Conservation (phyloP, 176 grass and related monocot species). For the barley (Hordeum vulgare) region DNA sequence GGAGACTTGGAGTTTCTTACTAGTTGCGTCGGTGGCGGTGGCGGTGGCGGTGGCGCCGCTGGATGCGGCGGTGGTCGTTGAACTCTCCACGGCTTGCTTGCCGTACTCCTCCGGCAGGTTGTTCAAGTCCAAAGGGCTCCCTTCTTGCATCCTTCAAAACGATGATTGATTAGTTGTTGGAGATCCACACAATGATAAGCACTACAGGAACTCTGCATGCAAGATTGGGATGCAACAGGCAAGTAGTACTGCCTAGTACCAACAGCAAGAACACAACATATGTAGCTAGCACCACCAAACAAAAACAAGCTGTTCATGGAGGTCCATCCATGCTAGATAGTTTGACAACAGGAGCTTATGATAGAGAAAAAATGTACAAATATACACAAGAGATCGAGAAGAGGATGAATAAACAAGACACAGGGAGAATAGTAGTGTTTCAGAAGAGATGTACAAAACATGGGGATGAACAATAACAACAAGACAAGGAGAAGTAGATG, state of each 20-base stretch:
- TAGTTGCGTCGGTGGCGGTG: conserved; percentile 15
- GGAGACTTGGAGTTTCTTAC: conserved; percentile 15
- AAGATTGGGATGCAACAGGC: conserved; percentile 10
- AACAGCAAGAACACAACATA: background rate
- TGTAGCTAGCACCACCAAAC: background rate
- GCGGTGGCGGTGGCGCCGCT: conserved; percentile 19
- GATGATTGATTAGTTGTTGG: background rate
- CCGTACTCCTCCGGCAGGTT: conserved; percentile 90
- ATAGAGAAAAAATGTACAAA: background rate
- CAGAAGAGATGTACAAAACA: conserved; percentile 39
- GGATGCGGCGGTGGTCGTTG: conserved; percentile 73
- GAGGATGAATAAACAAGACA: background rate
- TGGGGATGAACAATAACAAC: conserved; percentile 44
- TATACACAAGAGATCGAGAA: background rate
- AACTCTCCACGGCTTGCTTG: conserved; percentile 88
- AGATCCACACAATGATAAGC: conserved; percentile 14
- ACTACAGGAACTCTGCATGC: background rate
- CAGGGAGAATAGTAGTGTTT: conserved; percentile 12
- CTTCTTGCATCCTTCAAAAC: conserved; percentile 78
- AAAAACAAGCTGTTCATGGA: conserved; percentile 12
- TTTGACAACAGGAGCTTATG: background rate
- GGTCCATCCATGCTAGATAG: background rate
- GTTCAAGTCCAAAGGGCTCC: conserved; percentile 78
- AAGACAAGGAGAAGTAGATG: conserved; percentile 34
- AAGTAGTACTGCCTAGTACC: background rate